Evolutionary conservation across 2,329 filamentous ascomycete genomes (phyloP).

Genomic region (Trichoderma asperellum): DNA sequence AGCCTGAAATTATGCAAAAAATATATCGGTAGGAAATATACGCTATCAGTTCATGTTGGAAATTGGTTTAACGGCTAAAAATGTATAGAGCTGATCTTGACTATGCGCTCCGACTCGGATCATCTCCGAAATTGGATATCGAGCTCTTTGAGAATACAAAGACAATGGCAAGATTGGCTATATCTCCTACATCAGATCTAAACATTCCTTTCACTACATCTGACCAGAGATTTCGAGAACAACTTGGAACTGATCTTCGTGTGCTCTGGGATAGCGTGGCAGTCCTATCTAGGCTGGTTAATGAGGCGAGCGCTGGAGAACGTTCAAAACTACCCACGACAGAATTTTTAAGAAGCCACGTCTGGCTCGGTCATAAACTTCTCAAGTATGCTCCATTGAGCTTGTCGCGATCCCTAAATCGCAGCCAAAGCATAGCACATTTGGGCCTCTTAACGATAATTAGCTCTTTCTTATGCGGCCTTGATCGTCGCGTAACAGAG

Average conservation of each 20-base stretch:
- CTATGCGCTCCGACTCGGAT: not conserved
- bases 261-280: not conserved
- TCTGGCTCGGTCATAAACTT: conserved; percentile 3
- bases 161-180: not conserved
- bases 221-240: not conserved
- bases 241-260: not conserved
- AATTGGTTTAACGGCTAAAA: not conserved
- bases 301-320: not conserved
- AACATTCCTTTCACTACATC: not conserved
- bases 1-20: not conserved
- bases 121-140: not conserved
- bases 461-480: conserved; percentile 2
- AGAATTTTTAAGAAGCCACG: not conserved
- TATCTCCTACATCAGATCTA: not conserved
- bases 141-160: not conserved
- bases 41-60: not conserved
- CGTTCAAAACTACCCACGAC: not conserved
- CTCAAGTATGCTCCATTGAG: conserved; percentile 2
- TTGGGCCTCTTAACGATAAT: not conserved
- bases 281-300: not conserved
- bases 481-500: not conserved
- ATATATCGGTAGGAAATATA: not conserved
- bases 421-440: not conserved
- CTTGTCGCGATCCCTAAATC: not conserved
- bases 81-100: not conserved